Conservation (phyloP, 305 asterid species). For the Petunia hybrid region DNA sequence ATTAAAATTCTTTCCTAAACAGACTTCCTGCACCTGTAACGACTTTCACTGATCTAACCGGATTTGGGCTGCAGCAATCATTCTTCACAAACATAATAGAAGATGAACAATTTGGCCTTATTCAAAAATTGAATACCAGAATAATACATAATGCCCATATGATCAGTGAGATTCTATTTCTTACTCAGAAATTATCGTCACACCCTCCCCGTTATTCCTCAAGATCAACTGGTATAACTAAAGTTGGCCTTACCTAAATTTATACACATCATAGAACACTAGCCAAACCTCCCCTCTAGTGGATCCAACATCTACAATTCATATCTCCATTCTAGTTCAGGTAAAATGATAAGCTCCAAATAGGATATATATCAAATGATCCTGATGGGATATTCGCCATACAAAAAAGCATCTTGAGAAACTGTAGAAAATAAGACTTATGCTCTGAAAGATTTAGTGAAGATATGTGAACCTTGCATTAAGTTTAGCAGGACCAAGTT, state of each 20-base stretch:
- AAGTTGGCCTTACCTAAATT: not conserved
- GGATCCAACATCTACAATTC: not conserved
- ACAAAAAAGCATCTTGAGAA: not conserved
- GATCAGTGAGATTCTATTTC: not conserved
- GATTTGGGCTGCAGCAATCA: slow-evolving; percentile 1
- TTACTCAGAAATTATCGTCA: not conserved
- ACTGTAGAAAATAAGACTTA: not conserved
- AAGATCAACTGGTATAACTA: not conserved
- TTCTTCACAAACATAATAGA: not conserved
- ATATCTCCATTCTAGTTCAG: not conserved
- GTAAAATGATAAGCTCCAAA: not conserved
- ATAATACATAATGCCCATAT: not conserved
- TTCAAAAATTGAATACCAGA: not conserved
- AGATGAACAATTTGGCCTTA: not conserved
- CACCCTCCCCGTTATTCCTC: slow-evolving; percentile 3
- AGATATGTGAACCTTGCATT: slow-evolving; percentile 63
- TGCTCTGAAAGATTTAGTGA: not conserved
- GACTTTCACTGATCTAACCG: not conserved
- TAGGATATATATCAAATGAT: not conserved
- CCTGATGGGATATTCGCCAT: not conserved
- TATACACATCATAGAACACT: not conserved
- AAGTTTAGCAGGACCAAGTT: slow-evolving; percentile 75
- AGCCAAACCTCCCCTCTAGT: not conserved
- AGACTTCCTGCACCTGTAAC: slow-evolving; percentile 17
- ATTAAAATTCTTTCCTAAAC: not conserved